These are phyloP conservation scores for Xerocomus brunneocitrinus DNA, from an alignment of 768 basidiomycete genomes.

Conservation along the genomic window DNA sequence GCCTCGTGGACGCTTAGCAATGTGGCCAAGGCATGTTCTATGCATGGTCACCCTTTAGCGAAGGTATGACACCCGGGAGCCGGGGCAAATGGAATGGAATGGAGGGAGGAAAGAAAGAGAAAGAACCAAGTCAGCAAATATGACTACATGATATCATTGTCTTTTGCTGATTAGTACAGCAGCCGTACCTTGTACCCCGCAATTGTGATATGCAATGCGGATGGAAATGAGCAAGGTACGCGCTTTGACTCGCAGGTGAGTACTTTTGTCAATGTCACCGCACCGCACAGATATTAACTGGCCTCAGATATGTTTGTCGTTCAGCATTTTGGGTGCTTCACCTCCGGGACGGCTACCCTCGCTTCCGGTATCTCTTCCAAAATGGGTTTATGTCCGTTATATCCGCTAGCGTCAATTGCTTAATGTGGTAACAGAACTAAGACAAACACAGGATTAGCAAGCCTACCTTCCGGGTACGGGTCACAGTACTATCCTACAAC, in stretches of 20 bases:
- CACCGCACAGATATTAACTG: slow-evolving; percentile 15
- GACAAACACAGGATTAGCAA: slow-evolving; percentile 24
- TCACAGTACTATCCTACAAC: slow-evolving; percentile 9
- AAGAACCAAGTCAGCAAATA: slow-evolving; percentile 1
- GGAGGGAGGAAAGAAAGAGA: neutral
- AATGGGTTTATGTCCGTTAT: neutral
- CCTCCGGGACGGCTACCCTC: slow-evolving; percentile 21
- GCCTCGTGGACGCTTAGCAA: slow-evolving; percentile 16
- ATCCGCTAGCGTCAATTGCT: slow-evolving; percentile 1
- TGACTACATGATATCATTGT: slow-evolving; percentile 1
- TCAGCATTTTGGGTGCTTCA: slow-evolving; percentile 2
- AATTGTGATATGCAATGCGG: slow-evolving; percentile 15
- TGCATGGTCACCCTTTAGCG: slow-evolving; percentile 14
- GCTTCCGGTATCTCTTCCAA: slow-evolving; percentile 10
- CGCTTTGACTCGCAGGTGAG: slow-evolving; percentile 3
- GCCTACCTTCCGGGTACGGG: slow-evolving; percentile 17
- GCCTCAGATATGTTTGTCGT: slow-evolving; percentile 6
- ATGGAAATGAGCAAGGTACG: slow-evolving; percentile 15
- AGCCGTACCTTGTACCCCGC: slow-evolving; percentile 3
- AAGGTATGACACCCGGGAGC: slow-evolving; percentile 5
- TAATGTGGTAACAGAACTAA: neutral
- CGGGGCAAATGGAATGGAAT: slow-evolving; percentile 3
- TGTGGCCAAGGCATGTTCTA: slow-evolving; percentile 18
- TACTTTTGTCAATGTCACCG: slow-evolving; percentile 12
- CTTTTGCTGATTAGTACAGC: slow-evolving; percentile 1